Base-by-base conservation (phyloP, 495 filamentous ascomycete genomes). In the Aspergillus sclerotiicarbonarius region DNA sequence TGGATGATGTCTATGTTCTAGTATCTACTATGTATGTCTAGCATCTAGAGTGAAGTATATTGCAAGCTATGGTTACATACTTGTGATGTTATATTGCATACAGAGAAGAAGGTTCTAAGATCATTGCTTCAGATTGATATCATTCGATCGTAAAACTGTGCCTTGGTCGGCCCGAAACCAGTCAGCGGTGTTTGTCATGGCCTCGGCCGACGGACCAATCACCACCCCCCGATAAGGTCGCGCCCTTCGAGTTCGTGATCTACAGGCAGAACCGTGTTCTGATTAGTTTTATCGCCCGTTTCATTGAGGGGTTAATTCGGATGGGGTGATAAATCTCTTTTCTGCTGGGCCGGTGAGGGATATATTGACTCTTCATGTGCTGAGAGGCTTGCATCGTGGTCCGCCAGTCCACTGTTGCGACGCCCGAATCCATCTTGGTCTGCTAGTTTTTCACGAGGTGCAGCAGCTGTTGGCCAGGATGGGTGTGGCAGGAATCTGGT, bases 161-260 rank as follows among this genome's bases (percentile, higher is more conserved):
- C 25, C 25, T 25, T 25, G 25, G 5, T 59, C 47, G 56, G 55
- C 33, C 57, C 57, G 56, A 55, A 18, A 55, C 57, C 50, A 75
- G 71, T 76, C 73, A 74, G 66, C 70, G 61, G 16, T 41, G 70
- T 76, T 69, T 73, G 73, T 76, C 73, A 76, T 62, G 56, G 35
- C 25, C 39, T 6, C 21, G 3, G 10, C 2, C 0, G n/a, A n/a
- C 29, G 51, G 35, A 35, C 73, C 71, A 76, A 76, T 74, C 37
- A 69, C 37, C 15, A 12, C 1, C 0, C 7, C 5, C 7, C 65
- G 73, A 76, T 76, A 76, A 76, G 73, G 15, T 63, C 21, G 54
- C 54, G 37, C 13, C 13, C 37, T 41, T 12, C 12, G 13, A 12
- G 37, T 6, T 25, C 45, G 55, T 31, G 58, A 60, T 60, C 58